phyloP scores from a whole-genome alignment of 345 rosid genomes.

The Trapa bicornis region DNA sequence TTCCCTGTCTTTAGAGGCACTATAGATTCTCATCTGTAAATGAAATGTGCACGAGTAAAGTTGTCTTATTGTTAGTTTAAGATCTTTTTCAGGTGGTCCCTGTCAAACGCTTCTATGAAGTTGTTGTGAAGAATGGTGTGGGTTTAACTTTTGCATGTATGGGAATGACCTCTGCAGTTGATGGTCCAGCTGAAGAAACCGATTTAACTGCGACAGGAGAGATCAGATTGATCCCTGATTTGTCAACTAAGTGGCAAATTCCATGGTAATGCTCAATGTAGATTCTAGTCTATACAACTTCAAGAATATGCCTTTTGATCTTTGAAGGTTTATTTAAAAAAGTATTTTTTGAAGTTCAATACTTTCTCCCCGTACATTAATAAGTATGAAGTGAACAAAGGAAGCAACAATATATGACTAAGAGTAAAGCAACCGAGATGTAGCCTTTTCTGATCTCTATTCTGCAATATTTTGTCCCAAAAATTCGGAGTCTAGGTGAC shows the following conservation, averaged over 20 bases:
- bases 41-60: background rate
- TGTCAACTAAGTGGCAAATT: slow-evolving; percentile 50
- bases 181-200: slow-evolving; percentile 73
- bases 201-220: slow-evolving; percentile 73
- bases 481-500: background rate
- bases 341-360: background rate
- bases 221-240: slow-evolving; percentile 80
- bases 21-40: background rate
- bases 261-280: slow-evolving; percentile 51
- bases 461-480: background rate
- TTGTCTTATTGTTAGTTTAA: background rate
- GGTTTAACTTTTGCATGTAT: slow-evolving; percentile 74
- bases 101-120: slow-evolving; percentile 43
- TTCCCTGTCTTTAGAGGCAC: background rate
- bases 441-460: background rate
- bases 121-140: slow-evolving; percentile 53
- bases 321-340: background rate
- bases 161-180: slow-evolving; percentile 72
- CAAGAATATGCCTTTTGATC: background rate
- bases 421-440: background rate
- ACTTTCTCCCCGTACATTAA: background rate
- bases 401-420: background rate
- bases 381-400: background rate
- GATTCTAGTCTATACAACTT: background rate
- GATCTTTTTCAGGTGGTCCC: slow-evolving; percentile 59